These are phyloP conservation scores for Diaporthe vexans DNA, from an alignment of 2,329 filamentous ascomycete species.

Conservation along the genomic window DNA sequence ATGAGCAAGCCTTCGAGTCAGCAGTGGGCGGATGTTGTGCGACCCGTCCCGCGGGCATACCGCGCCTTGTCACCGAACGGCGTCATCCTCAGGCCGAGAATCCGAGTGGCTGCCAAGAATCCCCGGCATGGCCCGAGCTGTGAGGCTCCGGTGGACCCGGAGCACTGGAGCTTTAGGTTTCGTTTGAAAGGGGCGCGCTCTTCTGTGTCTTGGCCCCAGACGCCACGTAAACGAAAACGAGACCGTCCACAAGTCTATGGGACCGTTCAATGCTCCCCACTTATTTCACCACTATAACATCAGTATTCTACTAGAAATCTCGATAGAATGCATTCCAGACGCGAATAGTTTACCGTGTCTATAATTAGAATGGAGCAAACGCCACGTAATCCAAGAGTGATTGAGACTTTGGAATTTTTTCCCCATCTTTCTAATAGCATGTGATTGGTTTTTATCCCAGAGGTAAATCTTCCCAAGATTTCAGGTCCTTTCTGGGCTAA, in stretches of 20 bases:
- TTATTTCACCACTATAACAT: not conserved
- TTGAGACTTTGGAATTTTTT: not conserved
- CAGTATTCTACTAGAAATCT: not conserved
- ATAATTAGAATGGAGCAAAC: not conserved
- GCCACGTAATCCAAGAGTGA: not conserved
- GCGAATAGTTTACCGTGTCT: too few species aligned
- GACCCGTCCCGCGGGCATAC: not conserved
- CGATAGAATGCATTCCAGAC: not conserved
- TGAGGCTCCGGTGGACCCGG: not conserved
- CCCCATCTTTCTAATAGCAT: not conserved
- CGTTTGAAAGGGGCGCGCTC: not conserved
- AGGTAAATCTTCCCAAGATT: not conserved
- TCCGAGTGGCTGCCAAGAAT: not conserved
- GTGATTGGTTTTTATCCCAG: not conserved
- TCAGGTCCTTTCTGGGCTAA: not conserved
- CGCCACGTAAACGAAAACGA: not conserved
- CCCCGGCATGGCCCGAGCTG: not conserved
- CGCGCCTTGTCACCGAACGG: not conserved
- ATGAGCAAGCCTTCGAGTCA: not conserved
- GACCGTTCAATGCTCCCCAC: not conserved
- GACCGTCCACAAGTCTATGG: not conserved
- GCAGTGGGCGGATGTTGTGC: not conserved
- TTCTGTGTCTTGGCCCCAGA: not conserved
- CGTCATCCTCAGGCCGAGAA: not conserved
- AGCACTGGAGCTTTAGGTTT: not conserved